Evolutionary conservation across 2,329 filamentous ascomycete genomes (phyloP).

Genomic region (Graphium sp.): DNA sequence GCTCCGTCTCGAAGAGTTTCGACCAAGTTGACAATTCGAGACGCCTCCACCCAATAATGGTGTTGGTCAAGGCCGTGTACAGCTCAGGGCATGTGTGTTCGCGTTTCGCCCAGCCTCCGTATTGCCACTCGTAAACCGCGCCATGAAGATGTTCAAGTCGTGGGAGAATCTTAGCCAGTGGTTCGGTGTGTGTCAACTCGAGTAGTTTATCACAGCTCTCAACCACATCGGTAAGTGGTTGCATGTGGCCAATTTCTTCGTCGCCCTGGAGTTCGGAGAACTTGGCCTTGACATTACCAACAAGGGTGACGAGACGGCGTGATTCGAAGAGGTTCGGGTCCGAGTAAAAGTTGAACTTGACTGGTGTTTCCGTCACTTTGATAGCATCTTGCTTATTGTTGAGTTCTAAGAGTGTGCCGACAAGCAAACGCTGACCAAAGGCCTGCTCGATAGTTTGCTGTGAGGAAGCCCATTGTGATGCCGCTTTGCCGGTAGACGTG

Average conservation of each 20-base stretch:
- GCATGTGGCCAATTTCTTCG: slow-evolving; percentile 56
- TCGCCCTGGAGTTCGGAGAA: slow-evolving; percentile 55
- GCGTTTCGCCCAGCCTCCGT: slow-evolving; percentile 66
- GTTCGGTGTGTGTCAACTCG: slow-evolving; percentile 61
- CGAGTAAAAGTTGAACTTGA: slow-evolving; percentile 75
- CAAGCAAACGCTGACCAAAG: slow-evolving; percentile 39
- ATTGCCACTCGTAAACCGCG: slow-evolving; percentile 86
- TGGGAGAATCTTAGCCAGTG: slow-evolving; percentile 71
- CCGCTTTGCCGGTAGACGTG: slow-evolving; percentile 22
- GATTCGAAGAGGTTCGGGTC: slow-evolving; percentile 64
- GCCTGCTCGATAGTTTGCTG: slow-evolving; percentile 12
- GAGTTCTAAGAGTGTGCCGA: slow-evolving; percentile 48
- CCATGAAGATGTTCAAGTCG: slow-evolving; percentile 77
- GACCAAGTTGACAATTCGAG: slow-evolving; percentile 88
- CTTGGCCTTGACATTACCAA: slow-evolving; percentile 50
- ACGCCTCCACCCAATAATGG: slow-evolving; percentile 78
- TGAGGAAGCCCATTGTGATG: slow-evolving; percentile 12
- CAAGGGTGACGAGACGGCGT: slow-evolving; percentile 52
- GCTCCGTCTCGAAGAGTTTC: slow-evolving; percentile 71
- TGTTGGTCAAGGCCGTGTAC: slow-evolving; percentile 63
- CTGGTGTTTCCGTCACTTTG: slow-evolving; percentile 15
- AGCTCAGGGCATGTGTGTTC: slow-evolving; percentile 52
- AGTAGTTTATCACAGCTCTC: slow-evolving; percentile 58
- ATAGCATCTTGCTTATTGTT: slow-evolving; percentile 37
- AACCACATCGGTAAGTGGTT: slow-evolving; percentile 62